Base-by-base conservation (phyloP, 495 filamentous ascomycete species). In the Aspergillus nidulans region DNA sequence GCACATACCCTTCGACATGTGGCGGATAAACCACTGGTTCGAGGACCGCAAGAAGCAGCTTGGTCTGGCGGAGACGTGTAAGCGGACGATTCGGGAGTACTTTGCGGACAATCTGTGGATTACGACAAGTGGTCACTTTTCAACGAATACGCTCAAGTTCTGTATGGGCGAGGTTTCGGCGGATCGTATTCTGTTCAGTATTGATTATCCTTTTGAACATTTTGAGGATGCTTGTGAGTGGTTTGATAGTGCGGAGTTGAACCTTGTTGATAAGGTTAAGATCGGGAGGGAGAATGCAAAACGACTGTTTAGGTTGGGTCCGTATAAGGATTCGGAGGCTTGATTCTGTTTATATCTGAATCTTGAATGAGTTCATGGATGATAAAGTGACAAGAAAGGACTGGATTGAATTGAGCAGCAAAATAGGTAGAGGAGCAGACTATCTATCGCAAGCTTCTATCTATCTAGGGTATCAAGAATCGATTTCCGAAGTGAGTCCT, bases 31-130 rank as follows among this genome's bases (percentile, higher is more conserved):
- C 43, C 82, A 85, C 65, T 85, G 82, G 82, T 76, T 77, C 20
- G 68, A 76, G 43, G 68, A 75, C 28, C 72, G 77, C 57, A 74
- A 77, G 55, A 72, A 80, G 49, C 58, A 66, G 39, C 63, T 79
- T 1, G 74, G 72, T 2, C 45, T 75, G 49, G 54, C 38, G 47
- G 74, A 73, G 64, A 77, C 71, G 38, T 81, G 74, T 52, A 71
- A 72, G 58, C 71, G 75, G 65, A 78, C 74, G 20, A 81, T 86
- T 58, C 65, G 68, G 38, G 72, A 83, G 15, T 83, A 85, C 50
- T 86, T 82, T 61, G 72, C 77, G 23, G 66, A 73, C 44, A 85
- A 88, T 49, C 69, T 88, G 39, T 88, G 78, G 80, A 77, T 86
- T 46, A 87, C 84, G 3, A 86, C 84, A 2, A 79, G 74, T 18